A percentile compares a stretch with the other conserved stretches of the same genome.
Evolutionary conservation across 768 basidiomycete genomes (phyloP).

Genomic region (Collybiopsis luxurians): DNA sequence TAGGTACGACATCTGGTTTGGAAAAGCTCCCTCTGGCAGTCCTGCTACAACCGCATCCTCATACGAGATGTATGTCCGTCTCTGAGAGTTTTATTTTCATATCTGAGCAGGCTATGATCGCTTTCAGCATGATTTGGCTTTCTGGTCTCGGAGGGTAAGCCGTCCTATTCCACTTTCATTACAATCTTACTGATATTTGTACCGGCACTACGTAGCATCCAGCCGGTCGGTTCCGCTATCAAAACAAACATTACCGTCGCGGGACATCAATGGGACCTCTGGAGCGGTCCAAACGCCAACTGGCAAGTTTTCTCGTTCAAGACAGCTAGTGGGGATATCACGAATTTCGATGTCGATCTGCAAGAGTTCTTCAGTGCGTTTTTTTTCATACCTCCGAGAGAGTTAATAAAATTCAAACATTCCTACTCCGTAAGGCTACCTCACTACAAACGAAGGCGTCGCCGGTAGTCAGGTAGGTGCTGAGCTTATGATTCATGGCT

Average conservation of each 20-base stretch:
- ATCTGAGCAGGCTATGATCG: background rate
- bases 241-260: conserved; percentile 38
- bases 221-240: conserved; percentile 52
- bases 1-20: conserved; percentile 57
- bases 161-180: background rate
- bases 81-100: background rate
- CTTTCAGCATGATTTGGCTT: conserved; percentile 55
- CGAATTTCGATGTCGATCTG: conserved; percentile 48
- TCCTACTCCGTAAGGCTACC: conserved; percentile 43
- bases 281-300: conserved; percentile 50
- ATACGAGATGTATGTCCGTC: conserved; percentile 46
- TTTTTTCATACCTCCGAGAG: too few species aligned
- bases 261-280: conserved; percentile 55
- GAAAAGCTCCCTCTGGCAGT: conserved; percentile 35
- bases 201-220: conserved; percentile 36
- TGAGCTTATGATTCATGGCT: background rate
- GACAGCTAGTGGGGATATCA: conserved; percentile 44
- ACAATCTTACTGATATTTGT: background rate
- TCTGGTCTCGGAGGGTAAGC: conserved; percentile 52
- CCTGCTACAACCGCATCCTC: conserved; percentile 47
- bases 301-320: conserved; percentile 61
- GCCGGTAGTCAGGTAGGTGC: conserved; percentile 38
- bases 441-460: conserved; percentile 46
- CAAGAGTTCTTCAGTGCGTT: conserved; percentile 52
- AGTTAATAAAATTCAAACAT: too few species aligned